A percentile compares a stretch with the other conserved stretches of the same genome.
Conservation (phyloP, 1,284 basidiomycete genomes). For the Naganishia sp. region DNA sequence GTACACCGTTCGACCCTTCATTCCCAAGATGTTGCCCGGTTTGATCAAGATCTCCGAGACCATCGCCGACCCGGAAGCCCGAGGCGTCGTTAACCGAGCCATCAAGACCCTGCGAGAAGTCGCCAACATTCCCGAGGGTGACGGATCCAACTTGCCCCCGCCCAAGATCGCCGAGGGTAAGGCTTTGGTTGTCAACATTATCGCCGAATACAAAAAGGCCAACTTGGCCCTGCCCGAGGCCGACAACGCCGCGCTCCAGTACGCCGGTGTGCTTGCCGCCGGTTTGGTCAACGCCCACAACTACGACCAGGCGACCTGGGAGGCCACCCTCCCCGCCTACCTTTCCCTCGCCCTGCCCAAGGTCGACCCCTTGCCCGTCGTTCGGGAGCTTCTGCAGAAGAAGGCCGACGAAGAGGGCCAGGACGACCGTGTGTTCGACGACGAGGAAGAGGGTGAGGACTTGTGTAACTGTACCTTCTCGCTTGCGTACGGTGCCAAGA, state of each 20-base stretch:
- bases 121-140: conserved; percentile 78
- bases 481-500: conserved; percentile 97
- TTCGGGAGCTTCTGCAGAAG: conserved; percentile 83
- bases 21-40: conserved; percentile 91
- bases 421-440: conserved; percentile 70
- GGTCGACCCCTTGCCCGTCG: conserved; percentile 68
- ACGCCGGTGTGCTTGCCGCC: conserved; percentile 76
- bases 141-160: conserved; percentile 85
- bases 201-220: conserved; percentile 79
- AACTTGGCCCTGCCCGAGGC: conserved; percentile 62
- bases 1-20: conserved; percentile 91
- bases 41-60: conserved; percentile 89
- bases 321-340: conserved; percentile 71
- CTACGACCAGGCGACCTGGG: conserved; percentile 88
- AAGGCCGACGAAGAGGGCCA: conserved; percentile 77
- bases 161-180: conserved; percentile 71
- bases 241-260: conserved; percentile 66
- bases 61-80: conserved; percentile 94
- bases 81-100: conserved; percentile 80
- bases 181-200: conserved; percentile 66
- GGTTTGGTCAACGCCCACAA: conserved; percentile 86
- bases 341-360: conserved; percentile 67
- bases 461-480: conserved; percentile 98
- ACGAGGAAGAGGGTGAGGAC: conserved; percentile 96
- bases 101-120: conserved; percentile 91